Evolutionary conservation across 208 protist genomes (phyloP).

Genomic region (Leishmania tarentolae): DNA sequence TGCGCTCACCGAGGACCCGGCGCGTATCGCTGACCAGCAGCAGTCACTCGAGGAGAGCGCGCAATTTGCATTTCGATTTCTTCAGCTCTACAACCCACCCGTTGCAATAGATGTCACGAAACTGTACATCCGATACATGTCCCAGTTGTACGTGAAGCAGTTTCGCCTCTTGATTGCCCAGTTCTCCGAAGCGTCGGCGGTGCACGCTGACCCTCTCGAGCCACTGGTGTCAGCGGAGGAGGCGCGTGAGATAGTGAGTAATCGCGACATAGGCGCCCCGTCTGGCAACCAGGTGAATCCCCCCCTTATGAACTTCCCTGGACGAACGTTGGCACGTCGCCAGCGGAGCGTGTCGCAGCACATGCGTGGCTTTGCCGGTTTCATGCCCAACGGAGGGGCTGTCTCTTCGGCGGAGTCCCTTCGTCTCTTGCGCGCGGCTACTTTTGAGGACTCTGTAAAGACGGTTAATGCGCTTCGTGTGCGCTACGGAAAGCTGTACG

Average conservation of each 20-base stretch:
- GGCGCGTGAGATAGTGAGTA: constrained; percentile 51
- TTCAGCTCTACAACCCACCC: constrained; percentile 74
- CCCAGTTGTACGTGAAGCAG: constrained; percentile 48
- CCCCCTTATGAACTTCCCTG: constrained; percentile 43
- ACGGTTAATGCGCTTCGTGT: constrained; percentile 52
- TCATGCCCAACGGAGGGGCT: not conserved
- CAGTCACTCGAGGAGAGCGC: constrained; percentile 55
- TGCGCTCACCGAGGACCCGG: constrained; percentile 40
- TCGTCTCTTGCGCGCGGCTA: constrained; percentile 42
- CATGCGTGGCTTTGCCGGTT: constrained; percentile 46
- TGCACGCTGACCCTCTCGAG: constrained; percentile 57
- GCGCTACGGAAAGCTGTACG: constrained; percentile 46
- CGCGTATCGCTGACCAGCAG: constrained; percentile 52
- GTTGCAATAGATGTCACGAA: constrained; percentile 59
- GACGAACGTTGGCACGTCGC: constrained; percentile 45
- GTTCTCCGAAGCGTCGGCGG: constrained; percentile 51
- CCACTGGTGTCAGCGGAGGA: constrained; percentile 69
- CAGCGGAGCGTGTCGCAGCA: constrained; percentile 81
- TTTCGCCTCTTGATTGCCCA: constrained; percentile 38
- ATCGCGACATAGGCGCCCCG: constrained; percentile 66
- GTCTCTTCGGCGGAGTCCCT: constrained; percentile 25
- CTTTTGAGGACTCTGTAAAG: constrained; percentile 63
- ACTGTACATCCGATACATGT: constrained; percentile 72
- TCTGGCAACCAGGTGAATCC: constrained; percentile 56
- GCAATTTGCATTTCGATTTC: constrained; percentile 76